phyloP scores from a whole-genome alignment of 805 yeast genomes.

The Nematodospora valgi region DNA sequence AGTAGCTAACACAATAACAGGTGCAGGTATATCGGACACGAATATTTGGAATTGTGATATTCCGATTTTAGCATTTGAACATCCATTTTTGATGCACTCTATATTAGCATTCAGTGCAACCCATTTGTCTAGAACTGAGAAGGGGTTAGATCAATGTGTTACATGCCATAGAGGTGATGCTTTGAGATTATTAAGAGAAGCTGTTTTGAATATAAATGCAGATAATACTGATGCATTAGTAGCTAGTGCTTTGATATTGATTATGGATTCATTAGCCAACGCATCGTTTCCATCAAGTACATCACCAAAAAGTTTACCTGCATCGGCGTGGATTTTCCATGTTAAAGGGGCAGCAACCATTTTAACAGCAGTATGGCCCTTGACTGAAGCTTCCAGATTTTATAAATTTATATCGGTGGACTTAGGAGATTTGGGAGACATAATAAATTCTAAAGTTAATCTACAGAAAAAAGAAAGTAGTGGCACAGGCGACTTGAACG shows the following conservation, averaged over 20 bases:
- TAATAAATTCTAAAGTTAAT: conserved; percentile 41
- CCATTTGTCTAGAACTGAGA: conserved; percentile 74
- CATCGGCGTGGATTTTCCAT: conserved; percentile 96
- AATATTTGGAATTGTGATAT: conserved; percentile 86
- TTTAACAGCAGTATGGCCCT: conserved; percentile 93
- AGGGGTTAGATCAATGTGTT: conserved; percentile 75
- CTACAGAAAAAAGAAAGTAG: conserved; percentile 8
- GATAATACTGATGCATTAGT: conserved; percentile 92
- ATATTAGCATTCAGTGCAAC: conserved; percentile 90
- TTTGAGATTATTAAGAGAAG: conserved; percentile 72
- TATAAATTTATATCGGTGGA: conserved; percentile 67
- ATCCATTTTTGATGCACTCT: conserved; percentile 90
- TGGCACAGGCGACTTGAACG: conserved; percentile 22
- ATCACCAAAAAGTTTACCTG: conserved; percentile 66
- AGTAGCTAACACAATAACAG: conserved; percentile 84
- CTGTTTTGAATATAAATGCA: conserved; percentile 76
- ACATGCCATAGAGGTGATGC: conserved; percentile 89
- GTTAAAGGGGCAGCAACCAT: conserved; percentile 97
- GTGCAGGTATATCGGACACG: conserved; percentile 84
- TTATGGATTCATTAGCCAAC: conserved; percentile 92
- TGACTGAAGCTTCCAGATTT: conserved; percentile 44
- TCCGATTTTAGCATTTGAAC: conserved; percentile 81
- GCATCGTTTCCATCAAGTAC: conserved; percentile 61
- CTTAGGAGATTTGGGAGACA: conserved; percentile 82
- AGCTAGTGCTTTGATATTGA: conserved; percentile 83